These are phyloP conservation scores for Arthrobotrys sinensis DNA, from an alignment of 2,329 filamentous ascomycete species.

Conservation along the genomic window DNA sequence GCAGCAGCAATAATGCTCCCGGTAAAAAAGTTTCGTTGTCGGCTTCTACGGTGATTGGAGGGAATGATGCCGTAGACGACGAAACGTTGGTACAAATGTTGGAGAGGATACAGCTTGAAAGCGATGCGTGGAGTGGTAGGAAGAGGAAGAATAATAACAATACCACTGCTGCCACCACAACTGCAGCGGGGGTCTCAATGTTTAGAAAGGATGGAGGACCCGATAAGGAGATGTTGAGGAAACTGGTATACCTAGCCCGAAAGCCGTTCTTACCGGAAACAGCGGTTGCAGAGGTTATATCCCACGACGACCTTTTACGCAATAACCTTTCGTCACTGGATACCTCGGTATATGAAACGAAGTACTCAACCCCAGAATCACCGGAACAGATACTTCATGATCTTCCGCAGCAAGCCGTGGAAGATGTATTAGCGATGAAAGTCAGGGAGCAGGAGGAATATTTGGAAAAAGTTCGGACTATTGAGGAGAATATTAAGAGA, in stretches of 20 bases:
- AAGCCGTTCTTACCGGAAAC: conserved; percentile 3
- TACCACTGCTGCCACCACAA: too few relatives aligned
- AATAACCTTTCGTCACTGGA: background rate
- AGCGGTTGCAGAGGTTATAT: too few relatives aligned
- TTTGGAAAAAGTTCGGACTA: background rate
- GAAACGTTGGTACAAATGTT: conserved; percentile 10
- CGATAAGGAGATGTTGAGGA: background rate
- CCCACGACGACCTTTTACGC: too few relatives aligned
- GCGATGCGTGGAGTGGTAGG: background rate
- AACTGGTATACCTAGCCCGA: background rate
- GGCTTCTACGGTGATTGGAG: background rate
- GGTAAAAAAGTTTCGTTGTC: background rate
- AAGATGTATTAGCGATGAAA: conserved; percentile 18
- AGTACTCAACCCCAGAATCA: background rate
- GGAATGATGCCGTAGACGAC: background rate
- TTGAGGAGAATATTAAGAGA: background rate
- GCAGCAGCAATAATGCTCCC: background rate
- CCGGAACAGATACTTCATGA: background rate
- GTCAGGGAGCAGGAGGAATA: conserved; percentile 3
- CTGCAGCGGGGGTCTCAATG: background rate
- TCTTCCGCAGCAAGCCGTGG: background rate
- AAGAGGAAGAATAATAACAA: background rate
- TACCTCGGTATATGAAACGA: background rate
- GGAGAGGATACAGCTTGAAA: conserved; percentile 39
- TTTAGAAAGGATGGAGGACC: background rate